Evolutionary conservation across 78 protist genomes (phyloP).

Genomic region (Dictyostelium firmibasis): DNA sequence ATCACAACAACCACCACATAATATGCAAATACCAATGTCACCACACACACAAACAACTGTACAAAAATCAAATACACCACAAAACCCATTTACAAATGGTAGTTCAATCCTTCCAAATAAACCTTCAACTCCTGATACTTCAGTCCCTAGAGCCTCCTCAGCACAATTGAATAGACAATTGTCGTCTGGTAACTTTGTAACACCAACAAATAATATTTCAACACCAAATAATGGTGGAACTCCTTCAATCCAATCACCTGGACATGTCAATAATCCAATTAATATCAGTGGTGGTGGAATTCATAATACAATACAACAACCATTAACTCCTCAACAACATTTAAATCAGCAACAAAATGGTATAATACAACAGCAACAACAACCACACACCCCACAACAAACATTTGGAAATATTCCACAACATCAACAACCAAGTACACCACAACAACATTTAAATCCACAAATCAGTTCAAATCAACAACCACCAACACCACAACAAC

Average conservation of each 20-base stretch:
- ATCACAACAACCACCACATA: not conserved
- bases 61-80: not conserved
- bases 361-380: not conserved
- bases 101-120: not conserved
- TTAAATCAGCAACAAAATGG: not conserved
- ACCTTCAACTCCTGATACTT: not conserved
- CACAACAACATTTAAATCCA: not conserved
- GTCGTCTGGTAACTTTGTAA: not conserved
- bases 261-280: conserved; percentile 8
- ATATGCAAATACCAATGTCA: not conserved
- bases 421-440: not conserved
- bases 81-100: not conserved
- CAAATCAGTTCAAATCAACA: not conserved
- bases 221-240: not conserved
- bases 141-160: not conserved
- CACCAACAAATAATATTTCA: not conserved
- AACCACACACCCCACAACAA: not conserved
- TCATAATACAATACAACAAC: not conserved
- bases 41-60: not conserved
- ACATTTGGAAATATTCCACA: not conserved
- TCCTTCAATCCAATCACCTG: not conserved
- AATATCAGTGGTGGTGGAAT: not conserved
- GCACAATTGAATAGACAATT: not conserved
- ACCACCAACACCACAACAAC: conserved; percentile 13
- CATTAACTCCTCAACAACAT: not conserved